These are phyloP conservation scores for Lentinus brumalis DNA, from an alignment of 768 basidiomycete genomes.

Conservation along the genomic window DNA sequence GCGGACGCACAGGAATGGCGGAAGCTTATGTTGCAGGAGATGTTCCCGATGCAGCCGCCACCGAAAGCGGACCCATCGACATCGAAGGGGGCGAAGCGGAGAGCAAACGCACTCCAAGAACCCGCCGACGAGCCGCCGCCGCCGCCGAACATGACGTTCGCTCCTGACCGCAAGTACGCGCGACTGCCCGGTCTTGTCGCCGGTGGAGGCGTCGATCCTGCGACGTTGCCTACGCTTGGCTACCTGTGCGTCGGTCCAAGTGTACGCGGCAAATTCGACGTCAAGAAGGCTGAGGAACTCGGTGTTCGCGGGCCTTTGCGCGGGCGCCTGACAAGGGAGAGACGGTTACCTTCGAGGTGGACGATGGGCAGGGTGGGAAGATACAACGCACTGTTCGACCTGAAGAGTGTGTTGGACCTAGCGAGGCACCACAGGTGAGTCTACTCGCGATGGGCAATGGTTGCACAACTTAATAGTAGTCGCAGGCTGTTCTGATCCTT, in stretches of 20 bases:
- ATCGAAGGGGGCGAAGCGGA: constrained; percentile 16
- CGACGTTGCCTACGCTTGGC: constrained; percentile 24
- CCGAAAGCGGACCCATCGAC: constrained; percentile 4
- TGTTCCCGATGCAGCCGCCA: constrained; percentile 47
- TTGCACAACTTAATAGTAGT: neutral
- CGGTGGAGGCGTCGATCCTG: neutral
- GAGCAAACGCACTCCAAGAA: neutral
- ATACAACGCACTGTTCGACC: constrained; percentile 54
- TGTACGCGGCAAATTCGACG: constrained; percentile 71
- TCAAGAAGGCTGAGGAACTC: constrained; percentile 57
- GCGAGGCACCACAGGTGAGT: constrained; percentile 50
- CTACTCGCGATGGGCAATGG: neutral
- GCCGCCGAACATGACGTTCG: neutral
- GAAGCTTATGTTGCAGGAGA: constrained; percentile 49
- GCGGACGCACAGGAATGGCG: constrained; percentile 59
- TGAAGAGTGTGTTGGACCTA: constrained; percentile 60
- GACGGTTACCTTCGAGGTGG: constrained; percentile 55
- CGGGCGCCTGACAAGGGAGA: constrained; percentile 67
- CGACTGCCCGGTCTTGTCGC: constrained; percentile 16
- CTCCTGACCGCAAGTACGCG: neutral
- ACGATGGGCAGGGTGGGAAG: constrained; percentile 44
- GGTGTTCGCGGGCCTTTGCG: constrained; percentile 64
- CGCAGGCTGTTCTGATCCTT: constrained; percentile 59
- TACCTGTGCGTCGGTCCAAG: constrained; percentile 47
- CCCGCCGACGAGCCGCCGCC: neutral